These are phyloP conservation scores for Fusarium illudens DNA, from an alignment of 2,329 filamentous ascomycete species.

Conservation along the genomic window DNA sequence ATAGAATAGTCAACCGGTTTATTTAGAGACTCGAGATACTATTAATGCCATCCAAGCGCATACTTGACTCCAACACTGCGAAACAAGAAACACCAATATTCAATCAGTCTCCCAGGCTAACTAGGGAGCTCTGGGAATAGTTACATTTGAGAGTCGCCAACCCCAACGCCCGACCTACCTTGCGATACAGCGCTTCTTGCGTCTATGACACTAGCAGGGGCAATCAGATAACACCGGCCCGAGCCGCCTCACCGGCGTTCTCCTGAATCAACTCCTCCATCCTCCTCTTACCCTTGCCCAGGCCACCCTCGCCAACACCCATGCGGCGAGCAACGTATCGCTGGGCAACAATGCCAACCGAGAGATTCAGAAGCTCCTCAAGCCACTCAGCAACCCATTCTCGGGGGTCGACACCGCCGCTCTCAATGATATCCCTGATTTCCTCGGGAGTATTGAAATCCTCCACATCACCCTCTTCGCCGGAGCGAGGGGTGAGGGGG, in stretches of 20 bases:
- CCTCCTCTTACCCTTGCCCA: slow-evolving; percentile 69
- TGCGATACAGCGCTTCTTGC: slow-evolving; percentile 20
- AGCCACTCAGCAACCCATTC: slow-evolving; percentile 99
- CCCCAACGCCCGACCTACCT: slow-evolving; percentile 39
- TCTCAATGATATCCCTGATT: slow-evolving; percentile 84
- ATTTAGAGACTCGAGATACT: not conserved
- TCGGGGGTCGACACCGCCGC: slow-evolving; percentile 82
- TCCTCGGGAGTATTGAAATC: slow-evolving; percentile 71
- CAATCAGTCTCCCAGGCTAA: slow-evolving; percentile 22
- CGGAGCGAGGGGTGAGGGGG: slow-evolving; percentile 62
- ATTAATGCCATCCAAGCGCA: slow-evolving; percentile 18
- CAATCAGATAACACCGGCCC: slow-evolving; percentile 62
- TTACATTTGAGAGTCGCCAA: slow-evolving; percentile 29
- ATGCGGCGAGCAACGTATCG: slow-evolving; percentile 93
- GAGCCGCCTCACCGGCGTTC: slow-evolving; percentile 66
- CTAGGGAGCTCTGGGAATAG: slow-evolving; percentile 22
- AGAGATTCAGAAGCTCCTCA: slow-evolving; percentile 82
- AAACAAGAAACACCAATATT: slow-evolving; percentile 25
- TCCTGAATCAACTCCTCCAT: slow-evolving; percentile 65
- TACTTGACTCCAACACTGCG: slow-evolving; percentile 14
- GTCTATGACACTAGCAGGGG: not conserved
- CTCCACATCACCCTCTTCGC: slow-evolving; percentile 55
- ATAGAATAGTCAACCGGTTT: not conserved
- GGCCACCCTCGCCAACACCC: slow-evolving; percentile 86
- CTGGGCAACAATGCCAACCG: slow-evolving; percentile 88